Evolutionary conservation across 768 basidiomycete species (phyloP).

Genomic region (Leccinum uliginosum): DNA sequence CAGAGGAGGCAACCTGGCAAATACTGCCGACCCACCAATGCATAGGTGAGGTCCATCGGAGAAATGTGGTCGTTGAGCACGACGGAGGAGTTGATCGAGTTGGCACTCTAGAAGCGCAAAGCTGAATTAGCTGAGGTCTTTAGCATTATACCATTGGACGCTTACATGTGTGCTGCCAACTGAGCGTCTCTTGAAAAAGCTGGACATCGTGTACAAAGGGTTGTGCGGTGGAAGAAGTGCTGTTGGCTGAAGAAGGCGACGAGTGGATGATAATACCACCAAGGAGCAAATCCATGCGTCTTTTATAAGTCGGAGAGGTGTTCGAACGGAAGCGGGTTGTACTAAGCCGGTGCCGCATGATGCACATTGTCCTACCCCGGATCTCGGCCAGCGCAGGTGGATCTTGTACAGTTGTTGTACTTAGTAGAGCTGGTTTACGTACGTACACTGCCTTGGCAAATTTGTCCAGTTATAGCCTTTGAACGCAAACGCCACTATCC

Average conservation of each 20-base stretch:
- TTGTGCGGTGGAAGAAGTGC: not conserved
- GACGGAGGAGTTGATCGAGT: constrained; percentile 14
- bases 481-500: not conserved
- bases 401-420: no score
- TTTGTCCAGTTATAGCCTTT: no score
- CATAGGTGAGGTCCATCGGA: constrained; percentile 18
- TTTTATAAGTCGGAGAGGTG: constrained; percentile 17
- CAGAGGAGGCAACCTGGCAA: not conserved
- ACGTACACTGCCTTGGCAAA: no score
- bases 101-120: constrained; percentile 13
- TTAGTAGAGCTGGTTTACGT: not conserved
- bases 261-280: constrained; percentile 1
- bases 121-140: not conserved
- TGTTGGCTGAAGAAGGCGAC: not conserved
- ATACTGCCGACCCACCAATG: constrained; percentile 15
- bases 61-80: constrained; percentile 15
- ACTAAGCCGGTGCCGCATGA: not conserved
- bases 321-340: not conserved
- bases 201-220: constrained; percentile 9
- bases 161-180: constrained; percentile 18
- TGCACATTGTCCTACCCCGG: constrained; percentile 6
- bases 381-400: constrained; percentile 8
- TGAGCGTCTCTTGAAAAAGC: constrained; percentile 24
- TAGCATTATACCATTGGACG: not conserved
- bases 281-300: not conserved